Evolutionary conservation across 2,329 filamentous ascomycete genomes (phyloP), one percentile per base, ranked within the genome.

Genomic region (Fusarium mexicanum): DNA sequence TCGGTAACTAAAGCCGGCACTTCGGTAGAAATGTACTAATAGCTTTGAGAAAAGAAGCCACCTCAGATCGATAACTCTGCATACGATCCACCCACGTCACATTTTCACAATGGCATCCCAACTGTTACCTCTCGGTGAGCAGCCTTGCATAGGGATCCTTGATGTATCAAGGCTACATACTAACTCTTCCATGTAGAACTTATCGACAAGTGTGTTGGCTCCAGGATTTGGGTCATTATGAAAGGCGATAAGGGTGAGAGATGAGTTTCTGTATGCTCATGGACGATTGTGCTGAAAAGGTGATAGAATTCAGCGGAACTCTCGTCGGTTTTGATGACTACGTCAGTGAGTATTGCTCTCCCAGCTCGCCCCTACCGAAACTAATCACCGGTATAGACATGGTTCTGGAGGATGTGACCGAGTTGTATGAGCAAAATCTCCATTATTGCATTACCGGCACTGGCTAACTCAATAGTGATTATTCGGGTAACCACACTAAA

Each of bases 201-300:
- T 81, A 98, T 99, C 84, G 96, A 99, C 87, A 98, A 98, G 85
- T 99, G 96, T 82, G 95, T 99, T 76, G 96, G 96, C 71, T 98
- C 95, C 62, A 93, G 93, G 79, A 98, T 99, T 83, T 98, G 96
- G 95, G 95, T 99, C 73, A 91, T 99, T 79, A 99, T 99, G 96
- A 99, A 99, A 86, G 94, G 95, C 76, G 96, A 98, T 82, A 98
- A 98, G 87, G 96, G 96, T 97, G 35, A 43, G 35, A 43, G 72
- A 20, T 58, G 40, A 59, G 57, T 46, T 9, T 47, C 59, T 38
- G 35, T 48, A 59, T 18, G 61, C 41, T 17, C 16, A 37, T 54
- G 22, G 22, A 47, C 50, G 38, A 29, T 40, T 60, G 47, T 38
- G 55, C 73, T 79, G 61, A 75, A 59, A 73, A 64, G 54, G 37